Evolutionary conservation across 768 basidiomycete species (phyloP), one percentile per base, ranked within the genome.

Genomic region (Leccinum subgranulosum): DNA sequence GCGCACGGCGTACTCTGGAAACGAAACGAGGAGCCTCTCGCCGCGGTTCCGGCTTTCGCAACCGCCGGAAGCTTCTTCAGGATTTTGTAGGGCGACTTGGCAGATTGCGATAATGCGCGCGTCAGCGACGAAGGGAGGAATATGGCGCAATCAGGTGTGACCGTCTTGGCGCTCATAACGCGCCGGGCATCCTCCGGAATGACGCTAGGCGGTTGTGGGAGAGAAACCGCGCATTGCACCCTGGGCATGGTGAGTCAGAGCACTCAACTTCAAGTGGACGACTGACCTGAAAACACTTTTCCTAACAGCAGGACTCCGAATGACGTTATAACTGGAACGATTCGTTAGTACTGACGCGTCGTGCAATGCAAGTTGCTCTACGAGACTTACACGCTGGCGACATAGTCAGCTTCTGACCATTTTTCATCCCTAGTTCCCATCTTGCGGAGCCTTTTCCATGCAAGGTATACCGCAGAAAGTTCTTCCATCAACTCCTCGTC

Each of bases 331-430:
- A 6, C 81, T 81, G 55, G 41, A 25, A 25, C 17, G 23, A 19
- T 49, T 25, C 21, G 17, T 48, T n/a, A 36, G 23, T 6, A 51
- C 25, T 11, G 17, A 14, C 33, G 8, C 10, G 29, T 56, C 39
- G 39, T 10, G 41, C 25, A 29, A 11, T 48, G 45, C 25, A n/a
- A 21, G 21, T 14, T 7, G 27, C 34, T 33, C 11, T 19, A 2
- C 28, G 11, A 51, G 55, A 68, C 81, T 50, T 66, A 84, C 81
- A 84, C 81, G 51, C 79, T 80, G n/a, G 77, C 76, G 15, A 75
- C 81, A 56, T 76, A 82, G 59, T 83, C 83, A 1, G 82, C 80
- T 60, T 84, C 83, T 3, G 79, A 81, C 70, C 76, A 79, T 62
- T 74, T 81, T 53, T 81, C 77, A 19, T 74, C 74, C 6, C 75